Evolutionary conservation across 2,329 filamentous ascomycete genomes (phyloP).

Genomic region (Colletotrichum euphorbiae): DNA sequence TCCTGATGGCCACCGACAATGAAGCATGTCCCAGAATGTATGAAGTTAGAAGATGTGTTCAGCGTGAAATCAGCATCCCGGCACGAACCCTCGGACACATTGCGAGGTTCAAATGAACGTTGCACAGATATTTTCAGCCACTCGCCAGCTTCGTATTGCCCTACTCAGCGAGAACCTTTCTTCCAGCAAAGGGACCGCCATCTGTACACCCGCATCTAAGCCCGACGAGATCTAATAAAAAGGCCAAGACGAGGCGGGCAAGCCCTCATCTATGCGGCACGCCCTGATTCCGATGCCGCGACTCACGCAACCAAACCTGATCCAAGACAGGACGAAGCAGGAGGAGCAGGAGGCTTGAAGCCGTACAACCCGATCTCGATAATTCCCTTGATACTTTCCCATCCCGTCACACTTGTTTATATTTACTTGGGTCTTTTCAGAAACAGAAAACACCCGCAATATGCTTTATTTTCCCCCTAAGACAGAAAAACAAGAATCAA

Average conservation of each 20-base stretch:
- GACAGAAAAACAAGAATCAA: not conserved
- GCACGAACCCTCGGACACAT: not conserved
- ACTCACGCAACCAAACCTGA: slow-evolving; percentile 13
- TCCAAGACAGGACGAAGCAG: slow-evolving; percentile 6
- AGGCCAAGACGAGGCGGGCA: slow-evolving; percentile 15
- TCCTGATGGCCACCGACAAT: too few relatives aligned
- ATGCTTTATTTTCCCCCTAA: not conserved
- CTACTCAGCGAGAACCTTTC: not conserved
- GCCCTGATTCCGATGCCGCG: slow-evolving; percentile 8
- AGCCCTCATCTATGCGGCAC: slow-evolving; percentile 15
- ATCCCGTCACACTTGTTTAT: not conserved
- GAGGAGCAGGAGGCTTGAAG: not conserved
- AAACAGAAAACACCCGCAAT: not conserved
- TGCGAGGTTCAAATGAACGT: not conserved
- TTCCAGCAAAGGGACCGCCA: slow-evolving; percentile 4
- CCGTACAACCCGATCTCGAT: slow-evolving; percentile 30
- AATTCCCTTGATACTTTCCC: slow-evolving; percentile 8
- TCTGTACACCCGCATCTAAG: not conserved
- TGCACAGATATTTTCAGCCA: not conserved
- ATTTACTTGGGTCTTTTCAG: not conserved
- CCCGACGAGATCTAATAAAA: not conserved
- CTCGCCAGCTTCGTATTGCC: not conserved
- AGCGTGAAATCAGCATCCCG: too few relatives aligned
- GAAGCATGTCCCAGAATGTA: too few relatives aligned
- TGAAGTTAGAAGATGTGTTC: too few relatives aligned